Conservation (phyloP, 1,284 basidiomycete genomes). For the Bjerkandera adusta region DNA sequence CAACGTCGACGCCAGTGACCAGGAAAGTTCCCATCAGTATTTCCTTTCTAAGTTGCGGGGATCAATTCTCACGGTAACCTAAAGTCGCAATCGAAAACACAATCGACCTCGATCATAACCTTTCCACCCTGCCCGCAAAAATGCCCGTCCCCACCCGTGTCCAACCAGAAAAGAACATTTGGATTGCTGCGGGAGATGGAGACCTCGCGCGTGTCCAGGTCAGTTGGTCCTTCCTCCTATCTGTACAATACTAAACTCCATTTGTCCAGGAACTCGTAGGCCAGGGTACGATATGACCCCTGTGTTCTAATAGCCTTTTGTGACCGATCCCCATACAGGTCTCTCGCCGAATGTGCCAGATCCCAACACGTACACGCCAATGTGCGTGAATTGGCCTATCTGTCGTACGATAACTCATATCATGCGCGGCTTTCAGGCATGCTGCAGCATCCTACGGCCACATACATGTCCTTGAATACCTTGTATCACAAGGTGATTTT, state of each 20-base stretch:
- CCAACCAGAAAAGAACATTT: conserved; percentile 67
- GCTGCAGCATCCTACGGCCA: conserved; percentile 94
- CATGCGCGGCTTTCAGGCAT: conserved; percentile 51
- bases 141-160: conserved; percentile 31
- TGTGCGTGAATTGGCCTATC: conserved; percentile 43
- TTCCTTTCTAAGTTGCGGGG: background rate
- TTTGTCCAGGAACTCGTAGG: conserved; percentile 14
- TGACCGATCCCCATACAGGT: conserved; percentile 40
- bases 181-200: conserved; percentile 90
- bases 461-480: conserved; percentile 71
- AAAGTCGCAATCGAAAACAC: background rate
- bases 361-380: conserved; percentile 82
- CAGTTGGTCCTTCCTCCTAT: conserved; percentile 6
- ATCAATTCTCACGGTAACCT: conserved; percentile 4
- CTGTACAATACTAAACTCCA: background rate
- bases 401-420: conserved; percentile 4
- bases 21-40: too few species aligned
- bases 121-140: conserved; percentile 10
- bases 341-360: conserved; percentile 78
- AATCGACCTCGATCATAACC: background rate
- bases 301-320: background rate
- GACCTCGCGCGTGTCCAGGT: conserved; percentile 49
- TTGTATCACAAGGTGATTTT: conserved; percentile 64
- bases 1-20: too few species aligned
- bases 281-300: background rate